phyloP scores from a whole-genome alignment of 2,329 filamentous ascomycete species.

The Ambrosiella xylebori region DNA sequence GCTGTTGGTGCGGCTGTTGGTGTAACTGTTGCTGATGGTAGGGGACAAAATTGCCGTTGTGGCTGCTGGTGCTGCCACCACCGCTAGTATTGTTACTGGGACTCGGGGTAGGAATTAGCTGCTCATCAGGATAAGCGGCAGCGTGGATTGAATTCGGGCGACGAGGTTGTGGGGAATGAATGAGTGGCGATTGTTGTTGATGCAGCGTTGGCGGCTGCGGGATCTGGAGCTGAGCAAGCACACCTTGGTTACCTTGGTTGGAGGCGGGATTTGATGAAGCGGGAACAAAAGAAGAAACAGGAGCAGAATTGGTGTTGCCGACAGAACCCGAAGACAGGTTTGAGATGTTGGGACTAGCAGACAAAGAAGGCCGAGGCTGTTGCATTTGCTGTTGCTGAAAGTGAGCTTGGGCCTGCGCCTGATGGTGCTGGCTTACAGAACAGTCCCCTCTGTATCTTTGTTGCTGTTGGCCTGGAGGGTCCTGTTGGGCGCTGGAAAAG shows the following conservation, averaged over 20 bases:
- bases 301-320: not conserved
- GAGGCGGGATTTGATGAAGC: not conserved
- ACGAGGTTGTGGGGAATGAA: constrained; percentile 1
- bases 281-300: not conserved
- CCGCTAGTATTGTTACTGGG: constrained; percentile 5
- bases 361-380: constrained; percentile 18
- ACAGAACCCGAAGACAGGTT: not conserved
- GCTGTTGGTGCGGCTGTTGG: constrained; percentile 23
- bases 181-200: constrained; percentile 8
- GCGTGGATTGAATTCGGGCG: not conserved
- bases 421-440: constrained; percentile 17
- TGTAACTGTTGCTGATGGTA: constrained; percentile 19
- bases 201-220: not conserved
- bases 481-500: constrained; percentile 17
- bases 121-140: not conserved
- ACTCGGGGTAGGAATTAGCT: constrained; percentile 13
- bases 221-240: not conserved
- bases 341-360: not conserved
- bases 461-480: constrained; percentile 17
- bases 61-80: not conserved
- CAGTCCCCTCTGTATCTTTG: constrained; percentile 10
- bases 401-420: constrained; percentile 16
- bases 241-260: not conserved
- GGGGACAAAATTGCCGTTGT: constrained; percentile 14
- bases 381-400: constrained; percentile 16